Percentiles rank a stretch among this genome's conserved stretches.
Conservation (phyloP, 2,329 filamentous ascomycete species). For the Escovopsis sp. region DNA sequence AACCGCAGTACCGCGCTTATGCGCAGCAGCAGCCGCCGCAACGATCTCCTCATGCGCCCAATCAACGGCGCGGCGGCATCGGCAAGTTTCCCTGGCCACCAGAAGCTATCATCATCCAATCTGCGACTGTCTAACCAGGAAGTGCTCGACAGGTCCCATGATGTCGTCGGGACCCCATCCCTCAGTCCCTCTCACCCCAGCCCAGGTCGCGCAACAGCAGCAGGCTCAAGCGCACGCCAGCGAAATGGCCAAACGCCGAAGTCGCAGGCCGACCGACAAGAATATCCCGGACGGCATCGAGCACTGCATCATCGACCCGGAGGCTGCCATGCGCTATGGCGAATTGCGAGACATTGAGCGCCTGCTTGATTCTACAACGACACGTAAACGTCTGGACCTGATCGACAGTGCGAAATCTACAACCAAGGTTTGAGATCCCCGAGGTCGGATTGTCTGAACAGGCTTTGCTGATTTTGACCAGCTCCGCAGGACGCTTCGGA, state of each 20-base stretch:
- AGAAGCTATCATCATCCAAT: background rate
- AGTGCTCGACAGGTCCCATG: slow-evolving; percentile 32
- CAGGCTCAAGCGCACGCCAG: slow-evolving; percentile 38
- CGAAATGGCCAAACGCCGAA: slow-evolving; percentile 63
- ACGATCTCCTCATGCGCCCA: slow-evolving; percentile 31
- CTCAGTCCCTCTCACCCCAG: slow-evolving; percentile 35
- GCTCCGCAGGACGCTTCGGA: slow-evolving; percentile 69
- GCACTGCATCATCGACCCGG: slow-evolving; percentile 58
- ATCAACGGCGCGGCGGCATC: slow-evolving; percentile 37
- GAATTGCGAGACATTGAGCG: slow-evolving; percentile 77
- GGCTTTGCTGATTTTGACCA: slow-evolving; percentile 18
- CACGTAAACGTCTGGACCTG: slow-evolving; percentile 84
- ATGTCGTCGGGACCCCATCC: slow-evolving; percentile 39
- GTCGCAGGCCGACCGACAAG: slow-evolving; percentile 85
- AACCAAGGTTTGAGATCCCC: slow-evolving; percentile 1
- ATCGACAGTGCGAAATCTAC: slow-evolving; percentile 52
- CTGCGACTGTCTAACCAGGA: too few species aligned
- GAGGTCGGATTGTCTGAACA: slow-evolving; percentile 20
- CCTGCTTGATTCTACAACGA: slow-evolving; percentile 80
- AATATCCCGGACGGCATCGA: slow-evolving; percentile 85
- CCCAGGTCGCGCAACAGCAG: slow-evolving; percentile 38
- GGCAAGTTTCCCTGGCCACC: slow-evolving; percentile 22
- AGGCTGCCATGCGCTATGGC: slow-evolving; percentile 69
- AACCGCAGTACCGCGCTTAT: slow-evolving; percentile 37
- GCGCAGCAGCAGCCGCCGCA: slow-evolving; percentile 36